Evolutionary conservation across 169 alveolate species (phyloP).

Genomic region (Plasmodium malariae): DNA sequence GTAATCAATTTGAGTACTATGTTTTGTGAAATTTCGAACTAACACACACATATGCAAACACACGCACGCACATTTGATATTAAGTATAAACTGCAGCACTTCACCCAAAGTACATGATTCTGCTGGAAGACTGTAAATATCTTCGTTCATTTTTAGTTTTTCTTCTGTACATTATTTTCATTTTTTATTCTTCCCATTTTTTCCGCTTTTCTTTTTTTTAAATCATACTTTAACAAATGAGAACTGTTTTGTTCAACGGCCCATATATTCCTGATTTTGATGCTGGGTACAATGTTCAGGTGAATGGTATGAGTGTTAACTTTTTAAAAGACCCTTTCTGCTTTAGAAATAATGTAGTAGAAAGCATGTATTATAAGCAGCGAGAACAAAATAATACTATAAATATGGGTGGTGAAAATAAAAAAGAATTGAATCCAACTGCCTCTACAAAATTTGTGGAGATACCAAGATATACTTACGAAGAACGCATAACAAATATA

Average conservation of each 20-base stretch:
- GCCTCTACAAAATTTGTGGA: neutral
- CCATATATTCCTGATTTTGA: conserved; percentile 70
- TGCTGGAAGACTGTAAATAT: too few relatives aligned
- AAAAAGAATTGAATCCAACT: conserved; percentile 2
- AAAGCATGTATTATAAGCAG: neutral
- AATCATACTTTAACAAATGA: conserved; percentile 8
- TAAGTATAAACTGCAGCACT: too few relatives aligned
- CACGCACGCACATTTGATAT: too few relatives aligned
- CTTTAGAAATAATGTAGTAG: conserved; percentile 36
- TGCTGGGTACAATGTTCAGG: conserved; percentile 66
- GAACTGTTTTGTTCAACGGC: conserved; percentile 33
- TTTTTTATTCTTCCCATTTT: too few relatives aligned
- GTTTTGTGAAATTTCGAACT: too few relatives aligned
- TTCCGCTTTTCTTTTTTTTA: neutral
- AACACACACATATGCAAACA: too few relatives aligned
- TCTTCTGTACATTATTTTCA: too few relatives aligned
- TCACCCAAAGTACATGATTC: too few relatives aligned
- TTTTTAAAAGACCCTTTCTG: conserved; percentile 70
- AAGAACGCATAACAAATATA: neutral
- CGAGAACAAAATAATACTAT: neutral
- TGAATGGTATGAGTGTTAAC: conserved; percentile 56
- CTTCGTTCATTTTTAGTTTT: too few relatives aligned
- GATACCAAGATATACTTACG: neutral
- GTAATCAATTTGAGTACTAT: neutral
- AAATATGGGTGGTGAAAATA: conserved; percentile 12